A percentile compares a stretch with the other conserved stretches of the same genome.
These are phyloP conservation scores for Setaria viridis DNA, from an alignment of 202 grass and related monocot species.

Conservation along the genomic window DNA sequence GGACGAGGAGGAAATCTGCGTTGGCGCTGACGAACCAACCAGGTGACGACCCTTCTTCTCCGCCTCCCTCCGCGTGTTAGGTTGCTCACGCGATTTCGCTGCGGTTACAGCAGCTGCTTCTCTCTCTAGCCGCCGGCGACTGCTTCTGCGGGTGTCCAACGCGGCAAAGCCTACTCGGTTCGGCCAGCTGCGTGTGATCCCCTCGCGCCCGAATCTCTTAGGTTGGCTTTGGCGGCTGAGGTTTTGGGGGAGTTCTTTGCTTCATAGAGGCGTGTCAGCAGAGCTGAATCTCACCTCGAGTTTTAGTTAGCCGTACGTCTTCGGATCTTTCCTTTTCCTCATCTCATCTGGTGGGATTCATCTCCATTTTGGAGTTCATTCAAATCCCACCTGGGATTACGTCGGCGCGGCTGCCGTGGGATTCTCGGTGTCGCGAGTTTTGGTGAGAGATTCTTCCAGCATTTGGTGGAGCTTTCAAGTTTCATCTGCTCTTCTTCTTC, in stretches of 20 bases:
- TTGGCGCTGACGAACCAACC: conserved; percentile 36
- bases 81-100: conserved; percentile 29
- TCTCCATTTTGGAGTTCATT: conserved; percentile 5
- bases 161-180: not conserved
- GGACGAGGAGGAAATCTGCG: conserved; percentile 18
- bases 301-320: not conserved
- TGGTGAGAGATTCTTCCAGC: not conserved
- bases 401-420: not conserved
- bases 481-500: not conserved
- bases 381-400: not conserved
- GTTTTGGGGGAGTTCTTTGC: not conserved
- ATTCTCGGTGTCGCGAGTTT: not conserved
- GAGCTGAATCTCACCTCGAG: conserved; percentile 37
- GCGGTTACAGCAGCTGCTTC: not conserved
- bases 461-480: conserved; percentile 15
- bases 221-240: not conserved
- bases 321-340: conserved; percentile 20
- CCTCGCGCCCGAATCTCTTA: not conserved
- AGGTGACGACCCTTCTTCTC: conserved; percentile 24
- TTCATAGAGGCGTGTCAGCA: not conserved
- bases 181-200: not conserved
- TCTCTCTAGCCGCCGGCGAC: not conserved
- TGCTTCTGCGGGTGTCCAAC: not conserved
- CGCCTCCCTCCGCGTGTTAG: not conserved
- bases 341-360: not conserved